Evolutionary conservation across 1,139 yeast genomes (phyloP).

Genomic region (Chernovozyma aurita): DNA sequence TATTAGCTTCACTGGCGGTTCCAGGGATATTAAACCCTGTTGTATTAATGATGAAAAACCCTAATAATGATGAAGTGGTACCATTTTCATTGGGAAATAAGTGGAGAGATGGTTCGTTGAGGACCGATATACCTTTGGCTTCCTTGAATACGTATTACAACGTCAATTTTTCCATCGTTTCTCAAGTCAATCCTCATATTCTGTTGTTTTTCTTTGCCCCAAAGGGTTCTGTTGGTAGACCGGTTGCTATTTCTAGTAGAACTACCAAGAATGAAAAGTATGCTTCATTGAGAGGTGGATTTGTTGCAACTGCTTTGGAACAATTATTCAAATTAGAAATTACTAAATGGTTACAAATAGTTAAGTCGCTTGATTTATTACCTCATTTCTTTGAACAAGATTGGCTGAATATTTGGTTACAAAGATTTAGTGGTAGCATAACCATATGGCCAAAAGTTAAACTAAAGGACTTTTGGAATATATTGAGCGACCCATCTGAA

Average conservation of each 20-base stretch:
- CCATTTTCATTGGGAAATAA: conserved; percentile 74
- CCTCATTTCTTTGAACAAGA: conserved; percentile 73
- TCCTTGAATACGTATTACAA: conserved; percentile 73
- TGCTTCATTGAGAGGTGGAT: conserved; percentile 67
- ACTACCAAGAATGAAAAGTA: conserved; percentile 34
- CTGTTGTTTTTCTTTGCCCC: conserved; percentile 75
- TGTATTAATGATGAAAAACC: conserved; percentile 68
- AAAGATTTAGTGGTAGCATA: conserved; percentile 68
- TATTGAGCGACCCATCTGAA: conserved; percentile 65
- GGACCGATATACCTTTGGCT: conserved; percentile 70
- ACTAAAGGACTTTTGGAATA: conserved; percentile 57
- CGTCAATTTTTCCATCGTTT: conserved; percentile 70
- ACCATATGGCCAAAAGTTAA: conserved; percentile 72
- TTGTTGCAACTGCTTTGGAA: conserved; percentile 68
- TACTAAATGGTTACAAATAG: conserved; percentile 67
- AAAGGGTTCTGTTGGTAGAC: conserved; percentile 76
- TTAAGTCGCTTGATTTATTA: conserved; percentile 59
- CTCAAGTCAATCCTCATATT: conserved; percentile 82
- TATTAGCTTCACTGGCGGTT: conserved; percentile 76
- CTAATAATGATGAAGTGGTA: conserved; percentile 36
- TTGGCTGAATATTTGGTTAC: conserved; percentile 77
- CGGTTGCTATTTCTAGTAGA: conserved; percentile 57
- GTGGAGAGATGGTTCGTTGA: conserved; percentile 71
- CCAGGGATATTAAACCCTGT: conserved; percentile 85
- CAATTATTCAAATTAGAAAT: conserved; percentile 69